Evolutionary conservation across 2,329 filamentous ascomycete genomes (phyloP), one percentile per base, ranked within the genome.

Genomic region (Diatrype stigma): DNA sequence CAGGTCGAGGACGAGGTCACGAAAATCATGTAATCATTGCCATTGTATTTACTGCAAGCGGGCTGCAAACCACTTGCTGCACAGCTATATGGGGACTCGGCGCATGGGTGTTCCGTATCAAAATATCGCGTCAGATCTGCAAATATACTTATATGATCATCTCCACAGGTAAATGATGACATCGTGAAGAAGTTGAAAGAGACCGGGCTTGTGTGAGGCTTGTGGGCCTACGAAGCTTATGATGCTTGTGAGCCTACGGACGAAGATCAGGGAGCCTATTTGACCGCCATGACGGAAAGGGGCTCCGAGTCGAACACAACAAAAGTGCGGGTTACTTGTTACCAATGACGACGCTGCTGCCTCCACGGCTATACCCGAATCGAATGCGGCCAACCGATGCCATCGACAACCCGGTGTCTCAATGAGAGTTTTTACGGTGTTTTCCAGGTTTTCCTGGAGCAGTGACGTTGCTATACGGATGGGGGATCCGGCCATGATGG

Each of bases 1-100:
- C 83, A 93, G 89, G 87, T 90, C 74, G 89, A 93, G 78, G 89
- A 92, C 76, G 89, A 92, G 75, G 84, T 92, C 71, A 91, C 88
- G 64, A 93, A 89, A 75, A 89, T 96, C 75, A 91, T 92, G 87
- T 92, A 86, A 70, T 64, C 60, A 61, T 55, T 63, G 53, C 54
- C 58, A 55, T 60, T 67, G 63, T 65, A 63, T 54, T 55, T 34
- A 60, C 53, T 57, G 42, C 53, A 51, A 57, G 51, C 55, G 51
- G 48, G 48, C 51, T 54, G 44, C 54, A 55, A 46, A 42, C 32
- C 42, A 46, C 40, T 21, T 8, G 16, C 3, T 37, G 11, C 2
- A 49, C 46, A 52, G 46, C 53, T 45, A 46, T 47, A 46, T 48
- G 52, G 45, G 48, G 42, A 51, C 50, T 51, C 48, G 57, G 55